Conservation (phyloP, 345 rosid species). For the Acer yangbiense region DNA sequence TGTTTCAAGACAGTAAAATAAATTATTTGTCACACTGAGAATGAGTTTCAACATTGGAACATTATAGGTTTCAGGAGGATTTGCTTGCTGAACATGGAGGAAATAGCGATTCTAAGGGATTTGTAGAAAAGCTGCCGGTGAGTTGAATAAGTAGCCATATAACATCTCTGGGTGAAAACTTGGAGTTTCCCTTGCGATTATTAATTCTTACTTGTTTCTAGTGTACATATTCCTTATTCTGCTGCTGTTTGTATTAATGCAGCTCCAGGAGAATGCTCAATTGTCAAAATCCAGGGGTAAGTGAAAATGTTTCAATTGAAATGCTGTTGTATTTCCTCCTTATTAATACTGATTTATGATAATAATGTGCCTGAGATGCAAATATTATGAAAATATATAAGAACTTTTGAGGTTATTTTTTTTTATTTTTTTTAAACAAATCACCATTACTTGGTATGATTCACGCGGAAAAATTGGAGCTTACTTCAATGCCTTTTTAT, state of each 20-base stretch:
- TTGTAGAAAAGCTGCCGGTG: conserved; percentile 40
- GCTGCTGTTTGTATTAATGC: conserved; percentile 27
- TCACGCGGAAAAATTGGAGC: background rate
- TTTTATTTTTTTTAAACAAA: background rate
- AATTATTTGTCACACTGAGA: conserved; percentile 10
- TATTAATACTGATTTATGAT: background rate
- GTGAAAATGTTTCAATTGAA: conserved; percentile 22
- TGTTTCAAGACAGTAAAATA: conserved; percentile 1
- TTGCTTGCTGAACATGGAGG: conserved; percentile 34
- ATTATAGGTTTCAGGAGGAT: conserved; percentile 45
- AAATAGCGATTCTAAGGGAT: conserved; percentile 31
- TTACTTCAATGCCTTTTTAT: background rate
- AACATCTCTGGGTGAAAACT: background rate
- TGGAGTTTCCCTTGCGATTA: background rate
- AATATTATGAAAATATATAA: background rate
- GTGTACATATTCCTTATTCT: background rate
- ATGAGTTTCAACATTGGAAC: conserved; percentile 13
- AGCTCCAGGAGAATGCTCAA: conserved; percentile 40
- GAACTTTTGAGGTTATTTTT: background rate
- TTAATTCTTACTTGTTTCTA: conserved; percentile 20
- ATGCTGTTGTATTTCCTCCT: background rate
- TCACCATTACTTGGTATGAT: background rate
- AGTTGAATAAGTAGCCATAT: conserved; percentile 22
- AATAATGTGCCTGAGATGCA: background rate
- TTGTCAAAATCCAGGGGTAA: conserved; percentile 40